phyloP scores from a whole-genome alignment of 768 basidiomycete species.

The Termitomyces sp. region DNA sequence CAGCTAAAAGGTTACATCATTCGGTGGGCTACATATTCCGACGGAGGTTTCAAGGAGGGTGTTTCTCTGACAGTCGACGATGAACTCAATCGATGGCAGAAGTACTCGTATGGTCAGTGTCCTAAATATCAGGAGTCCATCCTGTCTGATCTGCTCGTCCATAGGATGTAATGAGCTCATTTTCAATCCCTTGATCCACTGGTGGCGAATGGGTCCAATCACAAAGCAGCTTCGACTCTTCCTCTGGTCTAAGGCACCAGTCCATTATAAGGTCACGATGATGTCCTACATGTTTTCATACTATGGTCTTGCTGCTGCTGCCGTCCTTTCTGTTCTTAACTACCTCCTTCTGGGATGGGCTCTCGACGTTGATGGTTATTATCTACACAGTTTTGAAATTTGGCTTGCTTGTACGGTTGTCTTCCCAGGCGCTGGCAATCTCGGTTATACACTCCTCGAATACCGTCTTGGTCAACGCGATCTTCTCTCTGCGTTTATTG shows the following conservation, averaged over 20 bases:
- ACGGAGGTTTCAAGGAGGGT: constrained; percentile 87
- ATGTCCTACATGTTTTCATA: constrained; percentile 64
- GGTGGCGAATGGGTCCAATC: constrained; percentile 79
- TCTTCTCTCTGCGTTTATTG: constrained; percentile 42
- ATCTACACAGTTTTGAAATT: constrained; percentile 67
- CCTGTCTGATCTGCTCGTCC: neutral
- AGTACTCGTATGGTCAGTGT: constrained; percentile 65
- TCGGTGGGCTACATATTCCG: constrained; percentile 81
- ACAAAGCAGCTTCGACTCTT: constrained; percentile 74
- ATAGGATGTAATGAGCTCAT: constrained; percentile 73
- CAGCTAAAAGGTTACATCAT: constrained; percentile 65
- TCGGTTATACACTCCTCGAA: constrained; percentile 63
- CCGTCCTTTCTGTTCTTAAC: constrained; percentile 58
- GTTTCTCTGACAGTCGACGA: constrained; percentile 87
- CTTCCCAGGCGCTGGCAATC: constrained; percentile 63
- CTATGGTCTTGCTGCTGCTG: constrained; percentile 61
- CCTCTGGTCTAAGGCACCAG: constrained; percentile 69
- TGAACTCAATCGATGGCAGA: constrained; percentile 91
- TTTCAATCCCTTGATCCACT: constrained; percentile 76
- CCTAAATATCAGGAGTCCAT: neutral
- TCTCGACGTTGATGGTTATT: constrained; percentile 62
- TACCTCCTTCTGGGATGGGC: constrained; percentile 65
- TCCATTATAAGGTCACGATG: constrained; percentile 83
- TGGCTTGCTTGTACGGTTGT: constrained; percentile 70
- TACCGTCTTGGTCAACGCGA: constrained; percentile 59